Percentiles rank a stretch among this genome's conserved stretches.
Evolutionary conservation across 441 rosid genomes (phyloP).

Genomic region (Hura crepitans): DNA sequence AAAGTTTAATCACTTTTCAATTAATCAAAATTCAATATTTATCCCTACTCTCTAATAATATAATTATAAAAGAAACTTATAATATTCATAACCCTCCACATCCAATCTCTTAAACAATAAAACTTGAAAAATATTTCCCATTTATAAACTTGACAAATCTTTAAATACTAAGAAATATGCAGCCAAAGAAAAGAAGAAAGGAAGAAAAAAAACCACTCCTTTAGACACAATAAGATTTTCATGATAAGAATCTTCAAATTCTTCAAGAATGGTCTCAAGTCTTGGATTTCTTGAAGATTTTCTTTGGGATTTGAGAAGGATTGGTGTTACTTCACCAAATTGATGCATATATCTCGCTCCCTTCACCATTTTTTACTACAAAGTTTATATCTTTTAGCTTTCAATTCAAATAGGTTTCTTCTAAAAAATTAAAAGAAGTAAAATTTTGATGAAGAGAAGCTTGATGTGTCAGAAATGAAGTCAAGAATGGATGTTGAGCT

Average conservation of each 20-base stretch:
- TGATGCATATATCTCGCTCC: conserved; percentile 2
- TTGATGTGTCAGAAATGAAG: not conserved
- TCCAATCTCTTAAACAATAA: not conserved
- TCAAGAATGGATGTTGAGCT: not conserved
- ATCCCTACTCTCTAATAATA: too few relatives aligned
- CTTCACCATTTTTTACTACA: conserved; percentile 7
- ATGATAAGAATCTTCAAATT: not conserved
- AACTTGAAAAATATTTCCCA: not conserved
- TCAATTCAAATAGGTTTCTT: not conserved
- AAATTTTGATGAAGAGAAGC: not conserved
- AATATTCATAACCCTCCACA: not conserved
- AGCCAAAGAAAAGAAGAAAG: conserved; percentile 8
- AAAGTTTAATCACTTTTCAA: too few relatives aligned
- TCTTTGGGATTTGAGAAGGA: conserved; percentile 7
- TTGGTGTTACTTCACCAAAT: conserved; percentile 17
- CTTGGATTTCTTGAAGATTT: conserved; percentile 12
- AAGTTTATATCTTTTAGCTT: too few relatives aligned
- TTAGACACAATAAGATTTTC: not conserved
- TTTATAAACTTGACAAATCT: not conserved
- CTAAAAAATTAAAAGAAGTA: not conserved
- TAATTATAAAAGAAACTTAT: too few relatives aligned
- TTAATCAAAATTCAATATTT: too few relatives aligned
- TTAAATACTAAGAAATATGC: conserved; percentile 4
- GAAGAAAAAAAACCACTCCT: conserved; percentile 6
- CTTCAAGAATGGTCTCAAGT: conserved; percentile 21